Percentiles rank a stretch among this genome's conserved stretches.
Conservation (phyloP, 768 basidiomycete genomes). For the Leucocoprinus leucothites region DNA sequence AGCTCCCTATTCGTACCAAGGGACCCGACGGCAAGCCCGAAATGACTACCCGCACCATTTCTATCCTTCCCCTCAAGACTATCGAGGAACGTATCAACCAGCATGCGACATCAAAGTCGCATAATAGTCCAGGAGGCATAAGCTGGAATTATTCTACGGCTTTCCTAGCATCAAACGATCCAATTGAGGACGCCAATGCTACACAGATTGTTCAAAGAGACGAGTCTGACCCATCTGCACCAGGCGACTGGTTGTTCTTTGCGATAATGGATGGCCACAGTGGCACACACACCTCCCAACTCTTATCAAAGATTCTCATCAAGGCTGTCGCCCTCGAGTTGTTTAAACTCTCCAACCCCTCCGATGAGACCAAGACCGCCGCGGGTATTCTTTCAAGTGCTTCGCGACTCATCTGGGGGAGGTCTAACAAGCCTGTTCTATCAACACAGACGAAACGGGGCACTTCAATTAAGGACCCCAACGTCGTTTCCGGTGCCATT, state of each 20-base stretch:
- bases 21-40: conserved; percentile 59
- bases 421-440: conserved; percentile 37
- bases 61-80: conserved; percentile 51
- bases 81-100: conserved; percentile 58
- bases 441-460: conserved; percentile 20
- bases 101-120: conserved; percentile 43
- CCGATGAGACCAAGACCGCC: conserved; percentile 17
- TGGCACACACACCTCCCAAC: conserved; percentile 78
- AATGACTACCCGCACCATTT: conserved; percentile 49
- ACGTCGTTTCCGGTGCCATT: conserved; percentile 61
- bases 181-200: conserved; percentile 87
- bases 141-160: conserved; percentile 80
- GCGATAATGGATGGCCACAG: conserved; percentile 90
- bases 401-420: conserved; percentile 17
- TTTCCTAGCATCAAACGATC: conserved; percentile 79
- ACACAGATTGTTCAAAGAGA: conserved; percentile 66
- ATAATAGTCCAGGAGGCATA: conserved; percentile 49
- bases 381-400: conserved; percentile 20
- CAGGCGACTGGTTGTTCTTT: conserved; percentile 80
- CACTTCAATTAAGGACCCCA: conserved; percentile 39
- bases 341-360: conserved; percentile 39
- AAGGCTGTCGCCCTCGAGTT: conserved; percentile 82
- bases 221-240: conserved; percentile 50
- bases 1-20: conserved; percentile 50
- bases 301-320: conserved; percentile 82